Evolutionary conservation across 495 filamentous ascomycete species (phyloP), one percentile per base, ranked within the genome.

Genomic region (Aspergillus incahuasiensis): DNA sequence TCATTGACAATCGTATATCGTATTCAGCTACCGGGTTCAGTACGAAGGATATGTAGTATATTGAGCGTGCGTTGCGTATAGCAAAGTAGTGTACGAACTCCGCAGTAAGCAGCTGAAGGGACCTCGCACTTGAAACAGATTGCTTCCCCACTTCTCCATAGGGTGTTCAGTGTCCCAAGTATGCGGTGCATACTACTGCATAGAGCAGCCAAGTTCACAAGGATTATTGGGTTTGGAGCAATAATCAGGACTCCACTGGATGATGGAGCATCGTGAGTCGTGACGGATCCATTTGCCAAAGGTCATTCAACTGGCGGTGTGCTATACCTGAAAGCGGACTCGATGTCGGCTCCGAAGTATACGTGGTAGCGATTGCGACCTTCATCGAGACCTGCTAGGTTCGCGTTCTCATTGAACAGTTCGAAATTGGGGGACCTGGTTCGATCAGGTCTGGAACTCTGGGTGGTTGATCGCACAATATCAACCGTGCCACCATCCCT

Each of bases 281-380:
- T 22, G 41, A 45, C 20, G 9, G 44, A 48, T 55, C 22, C 21
- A 48, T 48, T 32, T 42, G 30, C 8, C 15, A n/a, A 24, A 48
- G 40, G 44, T 20, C 28, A 30, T 4, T 6, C 22, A 44, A 48
- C 45, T 40, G 24, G 53, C 53, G 52, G 52, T 55, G 52, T 55
- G 44, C 32, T 40, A 44, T 35, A 2, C 9, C 32, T 35, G 32
- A 15, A 12, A 35, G 32, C 16, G 9, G 25, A 38, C 15, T 11
- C 18, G 6, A 7, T 16, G 2, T 22, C 19, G 41, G 18, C 41
- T 44, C 41, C 41, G 19, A 21, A 44, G 41, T 21, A 21, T 42
- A 12, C 32, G 32, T 18, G n/a, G 3, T 42, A 18, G 5, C n/a
- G 5, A 13, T 44, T 5, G 19, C 41, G 41, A 15, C 43, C 21